A percentile compares a stretch with the other conserved stretches of the same genome.
These are phyloP conservation scores for Alternaria ventricosa DNA, from an alignment of 2,329 filamentous ascomycete genomes.

Conservation along the genomic window DNA sequence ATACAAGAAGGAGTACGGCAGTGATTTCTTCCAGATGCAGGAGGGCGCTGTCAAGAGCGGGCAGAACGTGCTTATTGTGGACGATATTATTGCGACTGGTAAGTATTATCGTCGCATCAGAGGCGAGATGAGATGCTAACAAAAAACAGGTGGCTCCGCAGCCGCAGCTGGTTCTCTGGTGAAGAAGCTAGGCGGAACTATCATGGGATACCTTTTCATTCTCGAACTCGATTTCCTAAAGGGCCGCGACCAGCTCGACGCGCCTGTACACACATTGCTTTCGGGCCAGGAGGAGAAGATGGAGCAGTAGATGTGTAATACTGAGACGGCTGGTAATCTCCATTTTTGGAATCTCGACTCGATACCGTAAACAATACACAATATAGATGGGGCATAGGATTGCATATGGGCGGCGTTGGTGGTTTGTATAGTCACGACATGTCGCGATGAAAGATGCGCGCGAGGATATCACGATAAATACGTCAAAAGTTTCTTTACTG, in stretches of 20 bases:
- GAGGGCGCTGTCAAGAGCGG: constrained; percentile 80
- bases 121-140: constrained; percentile 9
- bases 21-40: constrained; percentile 97
- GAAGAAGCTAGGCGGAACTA: constrained; percentile 80
- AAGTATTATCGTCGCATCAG: constrained; percentile 47
- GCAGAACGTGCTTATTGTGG: constrained; percentile 90
- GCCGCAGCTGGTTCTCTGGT: constrained; percentile 87
- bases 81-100: constrained; percentile 99
- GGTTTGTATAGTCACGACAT: constrained; percentile 3
- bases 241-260: constrained; percentile 86
- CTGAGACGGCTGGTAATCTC: not conserved
- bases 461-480: not conserved
- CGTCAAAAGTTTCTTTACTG: not conserved
- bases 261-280: constrained; percentile 83
- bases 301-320: constrained; percentile 3
- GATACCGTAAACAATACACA: constrained; percentile 2
- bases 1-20: constrained; percentile 95
- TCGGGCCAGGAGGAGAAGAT: constrained; percentile 62
- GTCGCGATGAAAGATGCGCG: not conserved
- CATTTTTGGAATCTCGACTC: not conserved
- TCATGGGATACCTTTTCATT: constrained; percentile 92
- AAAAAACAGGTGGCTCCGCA: constrained; percentile 79
- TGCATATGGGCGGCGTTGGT: constrained; percentile 33
- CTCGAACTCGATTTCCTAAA: constrained; percentile 94
- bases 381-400: constrained; percentile 17